A percentile compares a stretch with the other conserved stretches of the same genome.
Evolutionary conservation across 306 rosid species (phyloP).

Genomic region (Prinsepia uniflora): DNA sequence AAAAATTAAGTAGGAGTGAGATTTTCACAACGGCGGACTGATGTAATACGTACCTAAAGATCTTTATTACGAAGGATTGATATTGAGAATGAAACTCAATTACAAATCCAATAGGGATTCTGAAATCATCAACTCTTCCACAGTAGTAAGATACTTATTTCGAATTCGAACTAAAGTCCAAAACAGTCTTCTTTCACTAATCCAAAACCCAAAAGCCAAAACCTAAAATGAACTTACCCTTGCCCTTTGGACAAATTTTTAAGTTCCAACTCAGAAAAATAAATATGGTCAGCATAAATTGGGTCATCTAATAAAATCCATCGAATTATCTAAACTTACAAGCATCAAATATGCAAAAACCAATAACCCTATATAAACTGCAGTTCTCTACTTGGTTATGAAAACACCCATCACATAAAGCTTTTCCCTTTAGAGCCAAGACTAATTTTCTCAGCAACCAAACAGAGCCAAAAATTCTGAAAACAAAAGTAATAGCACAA

Average conservation of each 20-base stretch:
- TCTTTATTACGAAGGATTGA: not conserved
- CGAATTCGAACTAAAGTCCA: not conserved
- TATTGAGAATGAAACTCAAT: not conserved
- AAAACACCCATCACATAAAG: not conserved
- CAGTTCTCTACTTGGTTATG: not conserved
- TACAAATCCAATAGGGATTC: not conserved
- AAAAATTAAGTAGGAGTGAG: not conserved
- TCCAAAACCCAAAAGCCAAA: slow-evolving; percentile 1
- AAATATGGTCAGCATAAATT: not conserved
- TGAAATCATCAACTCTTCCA: not conserved
- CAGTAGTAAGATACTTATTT: not conserved
- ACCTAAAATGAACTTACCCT: not conserved
- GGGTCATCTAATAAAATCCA: not conserved
- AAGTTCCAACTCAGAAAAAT: not conserved
- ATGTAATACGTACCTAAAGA: not conserved
- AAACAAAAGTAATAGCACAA: not conserved
- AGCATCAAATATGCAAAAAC: too few species aligned
- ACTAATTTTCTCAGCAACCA: slow-evolving; percentile 12
- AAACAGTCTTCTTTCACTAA: not conserved
- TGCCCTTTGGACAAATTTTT: not conserved
- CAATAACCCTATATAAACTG: not conserved
- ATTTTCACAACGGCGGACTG: too few species aligned
- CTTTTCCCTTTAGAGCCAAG: too few species aligned
- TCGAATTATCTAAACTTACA: not conserved
- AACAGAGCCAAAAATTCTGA: not conserved